Evolutionary conservation across 164 flowering plant species (phyloP).

Genomic region (Nymphaea thermarum): DNA sequence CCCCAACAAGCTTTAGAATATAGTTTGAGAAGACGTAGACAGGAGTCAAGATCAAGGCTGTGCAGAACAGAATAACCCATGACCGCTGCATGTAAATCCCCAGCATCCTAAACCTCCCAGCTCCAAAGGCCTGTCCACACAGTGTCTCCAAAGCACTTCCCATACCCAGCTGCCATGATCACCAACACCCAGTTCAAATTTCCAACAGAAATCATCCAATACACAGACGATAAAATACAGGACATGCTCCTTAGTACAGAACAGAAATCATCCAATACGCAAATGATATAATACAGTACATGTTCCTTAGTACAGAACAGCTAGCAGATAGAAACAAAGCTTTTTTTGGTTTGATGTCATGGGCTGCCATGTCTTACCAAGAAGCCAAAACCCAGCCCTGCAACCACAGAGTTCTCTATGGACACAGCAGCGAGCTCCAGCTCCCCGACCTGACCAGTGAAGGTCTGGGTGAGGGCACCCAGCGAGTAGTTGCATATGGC

Average conservation of each 20-base stretch:
- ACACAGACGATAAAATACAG: background rate
- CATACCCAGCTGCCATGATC: constrained; percentile 5
- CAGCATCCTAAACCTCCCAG: constrained; percentile 5
- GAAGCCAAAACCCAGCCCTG: constrained; percentile 18
- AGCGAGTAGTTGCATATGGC: constrained; percentile 32
- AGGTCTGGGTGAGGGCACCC: constrained; percentile 25
- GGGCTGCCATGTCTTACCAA: constrained; percentile 10
- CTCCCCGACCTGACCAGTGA: constrained; percentile 25
- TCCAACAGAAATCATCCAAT: too few species aligned
- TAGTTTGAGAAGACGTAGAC: constrained; percentile 1
- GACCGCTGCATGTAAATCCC: constrained; percentile 9
- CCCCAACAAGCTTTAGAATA: constrained; percentile 5
- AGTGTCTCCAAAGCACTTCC: constrained; percentile 9
- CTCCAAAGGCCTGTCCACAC: constrained; percentile 9
- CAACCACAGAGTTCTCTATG: constrained; percentile 22
- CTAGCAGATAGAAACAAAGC: too few species aligned
- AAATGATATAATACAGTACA: background rate
- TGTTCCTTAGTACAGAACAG: too few species aligned
- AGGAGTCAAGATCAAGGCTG: background rate
- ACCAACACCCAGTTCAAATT: background rate
- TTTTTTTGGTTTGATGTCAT: background rate
- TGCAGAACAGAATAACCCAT: constrained; percentile 2
- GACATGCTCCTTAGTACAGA: background rate
- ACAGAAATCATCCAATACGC: background rate
- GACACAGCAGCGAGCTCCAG: constrained; percentile 25